Evolutionary conservation across 1,284 basidiomycete genomes (phyloP).

Genomic region (Moesziomyces sp.): DNA sequence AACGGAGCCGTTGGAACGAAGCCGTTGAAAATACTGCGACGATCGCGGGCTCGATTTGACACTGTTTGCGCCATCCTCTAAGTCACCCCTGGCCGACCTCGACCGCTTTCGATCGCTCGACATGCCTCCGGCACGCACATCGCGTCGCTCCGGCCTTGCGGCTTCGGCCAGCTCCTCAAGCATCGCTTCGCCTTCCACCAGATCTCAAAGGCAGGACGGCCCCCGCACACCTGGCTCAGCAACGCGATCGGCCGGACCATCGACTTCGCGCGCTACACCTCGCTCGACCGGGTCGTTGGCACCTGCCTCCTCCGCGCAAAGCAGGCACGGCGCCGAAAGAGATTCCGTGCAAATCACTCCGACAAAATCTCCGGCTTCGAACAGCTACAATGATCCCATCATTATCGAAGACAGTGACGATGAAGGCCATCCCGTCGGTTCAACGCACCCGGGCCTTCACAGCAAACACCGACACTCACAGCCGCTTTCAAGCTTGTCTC

Average conservation of each 20-base stretch:
- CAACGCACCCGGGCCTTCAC: too few relatives aligned
- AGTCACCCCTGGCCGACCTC: too few relatives aligned
- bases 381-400: conserved; percentile 12
- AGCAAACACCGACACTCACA: background rate
- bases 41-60: too few relatives aligned
- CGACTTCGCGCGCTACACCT: conserved; percentile 1
- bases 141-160: conserved; percentile 6
- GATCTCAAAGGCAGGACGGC: background rate
- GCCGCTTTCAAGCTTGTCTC: background rate
- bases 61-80: too few relatives aligned
- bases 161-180: conserved; percentile 9
- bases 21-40: too few relatives aligned
- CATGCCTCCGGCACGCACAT: conserved; percentile 16
- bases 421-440: background rate
- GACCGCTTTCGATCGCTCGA: background rate
- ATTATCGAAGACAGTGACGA: conserved; percentile 23
- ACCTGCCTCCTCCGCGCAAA: too few relatives aligned
- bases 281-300: background rate
- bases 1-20: too few relatives aligned
- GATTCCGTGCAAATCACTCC: background rate
- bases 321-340: background rate
- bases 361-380: background rate
- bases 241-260: background rate
- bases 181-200: background rate
- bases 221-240: conserved; percentile 1